Percentiles rank a stretch among this genome's conserved stretches.
Evolutionary conservation across 768 basidiomycete genomes (phyloP).

Genomic region (Lentinula sp.): DNA sequence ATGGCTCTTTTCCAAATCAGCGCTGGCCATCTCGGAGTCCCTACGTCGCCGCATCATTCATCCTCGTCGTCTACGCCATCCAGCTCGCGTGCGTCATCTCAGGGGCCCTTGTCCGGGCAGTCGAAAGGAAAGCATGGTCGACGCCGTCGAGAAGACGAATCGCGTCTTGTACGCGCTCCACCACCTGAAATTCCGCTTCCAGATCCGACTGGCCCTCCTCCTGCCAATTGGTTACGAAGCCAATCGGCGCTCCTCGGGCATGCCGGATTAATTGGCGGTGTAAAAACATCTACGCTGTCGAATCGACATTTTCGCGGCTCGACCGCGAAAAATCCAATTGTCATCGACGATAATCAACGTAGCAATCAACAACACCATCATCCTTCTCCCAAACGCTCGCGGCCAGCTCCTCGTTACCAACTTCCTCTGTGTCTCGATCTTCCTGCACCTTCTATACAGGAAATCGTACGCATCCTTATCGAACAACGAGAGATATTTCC

Average conservation of each 20-base stretch:
- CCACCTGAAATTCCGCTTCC: constrained; percentile 59
- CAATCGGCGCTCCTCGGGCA: constrained; percentile 67
- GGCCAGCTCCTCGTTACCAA: constrained; percentile 21
- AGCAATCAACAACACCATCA: constrained; percentile 14
- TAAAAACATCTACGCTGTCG: constrained; percentile 52
- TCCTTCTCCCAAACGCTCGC: constrained; percentile 9
- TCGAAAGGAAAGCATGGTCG: constrained; percentile 25
- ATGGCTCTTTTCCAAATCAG: constrained; percentile 23
- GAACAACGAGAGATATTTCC: constrained; percentile 64
- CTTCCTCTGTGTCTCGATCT: constrained; percentile 24
- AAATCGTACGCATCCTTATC: constrained; percentile 53
- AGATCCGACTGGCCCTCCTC: constrained; percentile 52
- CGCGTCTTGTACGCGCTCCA: constrained; percentile 33
- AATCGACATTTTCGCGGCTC: constrained; percentile 40
- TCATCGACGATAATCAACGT: constrained; percentile 55
- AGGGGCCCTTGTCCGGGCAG: constrained; percentile 16
- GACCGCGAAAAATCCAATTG: constrained; percentile 59
- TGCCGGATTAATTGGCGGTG: constrained; percentile 63
- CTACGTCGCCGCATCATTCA: constrained; percentile 5
- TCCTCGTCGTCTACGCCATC: constrained; percentile 11
- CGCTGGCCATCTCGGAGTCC: neutral
- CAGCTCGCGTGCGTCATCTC: constrained; percentile 14
- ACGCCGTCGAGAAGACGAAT: constrained; percentile 28
- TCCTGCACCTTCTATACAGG: constrained; percentile 46
- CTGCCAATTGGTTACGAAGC: constrained; percentile 66